Base-by-base conservation (phyloP, 768 basidiomycete species). In the Mycena vulgaris region DNA sequence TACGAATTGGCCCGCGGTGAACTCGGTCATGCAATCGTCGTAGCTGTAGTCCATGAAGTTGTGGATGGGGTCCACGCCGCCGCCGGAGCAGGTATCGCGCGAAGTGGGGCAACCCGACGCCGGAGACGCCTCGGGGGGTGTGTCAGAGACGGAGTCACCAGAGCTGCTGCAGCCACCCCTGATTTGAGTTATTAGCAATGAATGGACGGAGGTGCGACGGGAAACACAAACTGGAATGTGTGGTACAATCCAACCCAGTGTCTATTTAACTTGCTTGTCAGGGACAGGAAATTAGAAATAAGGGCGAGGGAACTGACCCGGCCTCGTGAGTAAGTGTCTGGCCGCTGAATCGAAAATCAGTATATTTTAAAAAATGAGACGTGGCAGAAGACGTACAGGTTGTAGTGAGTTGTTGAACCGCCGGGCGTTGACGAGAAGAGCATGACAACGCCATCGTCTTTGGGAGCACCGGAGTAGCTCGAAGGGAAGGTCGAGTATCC, bases 211-310 rank as follows among this genome's bases (percentile, higher is more conserved):
- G n/a, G n/a, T n/a, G n/a, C n/a, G n/a, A n/a, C n/a, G n/a, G n/a
- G n/a, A n/a, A n/a, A n/a, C n/a, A n/a, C n/a, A n/a, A n/a, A n/a
- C n/a, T 58, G 56, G 75, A 85, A 86, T 6, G 82, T 83, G 72
- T 85, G 85, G 76, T 84, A 86, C 6, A 86, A 76, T 14, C 85
- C 85, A 62, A 83, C 75, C 85, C 85, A 87, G 75, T 86, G 85
- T 2, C 86, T 37, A 37, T 37, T 7, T 14, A 14, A 6, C 8
- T 14, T 37, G 35, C 14, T 37, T 14, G 35, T 37, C 35, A 37
- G 35, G 35, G 35, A 14, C 35, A n/a, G 35, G 14, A 37, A 37
- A 37, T 37, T 7, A 37, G 6, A 37, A 14, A 37, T 6, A 14
- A 37, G 8, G 35, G 35, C 6, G 35, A 14, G 35, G 14, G 14